Base-by-base conservation (phyloP, 768 basidiomycete genomes). In the Psilocybe azurescens region DNA sequence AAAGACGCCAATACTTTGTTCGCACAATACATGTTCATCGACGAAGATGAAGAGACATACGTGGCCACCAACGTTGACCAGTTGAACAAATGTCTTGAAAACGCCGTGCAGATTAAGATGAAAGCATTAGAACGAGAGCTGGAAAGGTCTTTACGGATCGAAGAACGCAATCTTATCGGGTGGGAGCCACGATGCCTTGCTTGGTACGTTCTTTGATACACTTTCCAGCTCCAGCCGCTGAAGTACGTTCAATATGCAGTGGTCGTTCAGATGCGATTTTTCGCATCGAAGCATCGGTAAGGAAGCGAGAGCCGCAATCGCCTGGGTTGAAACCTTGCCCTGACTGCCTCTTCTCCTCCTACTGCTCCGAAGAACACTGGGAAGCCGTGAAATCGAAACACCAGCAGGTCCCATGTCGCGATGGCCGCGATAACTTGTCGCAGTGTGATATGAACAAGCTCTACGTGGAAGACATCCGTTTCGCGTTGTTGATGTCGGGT, bases 111-210 rank as follows among this genome's bases (percentile, higher is more conserved):
- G 14, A 61, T 63, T 14, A 54, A 68, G 6, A 53, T 64, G 10
- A 30, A 24, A 7, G 52, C 57, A 16, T 13, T 70, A 33, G 50
- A 65, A 46, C 14, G n/a, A 1, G 49, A 59, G 30, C 29, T 73
- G n/a, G 60, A 62, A 5, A 62, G 73, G 41, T 46, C 65, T 3
- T 48, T 68, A 8, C 60, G 53, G 36, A 56, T 69, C 9, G 44
- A 56, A 3, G 75, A 76, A 54, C 66, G 65, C 3, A 74, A 74
- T 51, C 39, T 76, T 28, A 56, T 75, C 5, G 65, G 53, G 16
- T 73, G 66, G 66, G 69, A 74, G 51, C 74, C 75, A 4, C 70
- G 71, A 1, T 76, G 75, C 53, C 66, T 72, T 13, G 70, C 68
- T 5, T 76, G 74, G 75, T 76, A 55, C 20, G 70, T 60, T 3